These are phyloP conservation scores for Eragrostis curvula DNA, from an alignment of 176 grass and related monocot genomes.

Conservation along the genomic window DNA sequence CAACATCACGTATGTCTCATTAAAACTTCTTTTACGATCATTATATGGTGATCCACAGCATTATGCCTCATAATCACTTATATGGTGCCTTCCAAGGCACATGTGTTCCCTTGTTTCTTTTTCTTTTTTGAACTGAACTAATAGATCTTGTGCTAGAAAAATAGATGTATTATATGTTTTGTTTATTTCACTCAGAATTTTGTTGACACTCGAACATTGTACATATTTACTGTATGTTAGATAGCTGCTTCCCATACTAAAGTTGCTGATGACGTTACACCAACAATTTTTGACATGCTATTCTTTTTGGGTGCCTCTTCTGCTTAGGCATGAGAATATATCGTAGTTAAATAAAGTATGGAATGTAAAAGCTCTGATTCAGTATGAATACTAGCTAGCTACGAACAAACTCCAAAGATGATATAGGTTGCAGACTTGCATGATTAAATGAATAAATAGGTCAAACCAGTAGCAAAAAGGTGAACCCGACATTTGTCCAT, in stretches of 20 bases:
- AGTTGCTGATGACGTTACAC: conserved; percentile 1
- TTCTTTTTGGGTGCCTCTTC: not conserved
- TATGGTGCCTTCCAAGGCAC: no score
- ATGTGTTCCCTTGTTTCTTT: no score
- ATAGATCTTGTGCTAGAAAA: no score
- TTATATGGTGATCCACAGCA: conserved; percentile 48
- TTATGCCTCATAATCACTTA: no score
- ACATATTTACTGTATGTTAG: not conserved
- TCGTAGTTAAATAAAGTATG: not conserved
- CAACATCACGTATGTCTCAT: conserved; percentile 61
- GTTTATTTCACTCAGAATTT: no score
- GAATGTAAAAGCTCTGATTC: not conserved
- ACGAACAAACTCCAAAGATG: not conserved
- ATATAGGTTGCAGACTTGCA: not conserved
- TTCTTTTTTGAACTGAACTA: no score
- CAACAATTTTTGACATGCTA: not conserved
- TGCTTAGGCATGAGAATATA: not conserved
- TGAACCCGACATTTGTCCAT: not conserved
- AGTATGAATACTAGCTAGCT: not conserved
- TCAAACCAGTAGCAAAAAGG: not conserved
- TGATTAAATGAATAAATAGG: not conserved
- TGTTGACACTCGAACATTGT: no score
- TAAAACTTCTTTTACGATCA: conserved; percentile 20
- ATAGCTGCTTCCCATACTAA: not conserved
- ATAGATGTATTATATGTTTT: not conserved